phyloP scores from a whole-genome alignment of 2,329 filamentous ascomycete genomes.

The Camillea tinctor region DNA sequence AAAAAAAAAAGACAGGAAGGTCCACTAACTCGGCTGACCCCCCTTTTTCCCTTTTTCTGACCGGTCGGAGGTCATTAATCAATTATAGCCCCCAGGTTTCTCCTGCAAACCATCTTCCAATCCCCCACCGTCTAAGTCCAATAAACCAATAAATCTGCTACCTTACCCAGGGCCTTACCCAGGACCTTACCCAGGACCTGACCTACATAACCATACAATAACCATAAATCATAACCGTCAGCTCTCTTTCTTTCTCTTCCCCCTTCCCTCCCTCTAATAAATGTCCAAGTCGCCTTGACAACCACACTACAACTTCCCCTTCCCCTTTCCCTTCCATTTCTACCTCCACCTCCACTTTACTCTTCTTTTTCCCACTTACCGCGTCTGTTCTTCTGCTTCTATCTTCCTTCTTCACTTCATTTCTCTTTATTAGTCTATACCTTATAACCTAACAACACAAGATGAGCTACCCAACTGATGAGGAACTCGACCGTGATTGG shows the following conservation, averaged over 20 bases:
- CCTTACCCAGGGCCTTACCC: background rate
- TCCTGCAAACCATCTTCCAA: conserved; percentile 18
- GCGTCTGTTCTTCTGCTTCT: conserved; percentile 1
- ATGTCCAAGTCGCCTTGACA: conserved; percentile 17
- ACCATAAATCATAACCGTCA: conserved; percentile 12
- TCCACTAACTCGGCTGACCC: conserved; percentile 24
- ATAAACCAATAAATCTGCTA: conserved; percentile 7
- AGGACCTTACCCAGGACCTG: conserved; percentile 1
- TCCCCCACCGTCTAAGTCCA: conserved; percentile 19
- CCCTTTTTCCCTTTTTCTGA: conserved; percentile 23
- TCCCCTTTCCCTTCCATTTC: no score
- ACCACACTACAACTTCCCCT: conserved; percentile 6
- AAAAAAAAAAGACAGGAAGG: background rate
- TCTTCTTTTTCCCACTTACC: background rate
- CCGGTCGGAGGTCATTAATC: conserved; percentile 13
- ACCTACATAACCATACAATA: conserved; percentile 16
- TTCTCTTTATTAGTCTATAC: background rate
- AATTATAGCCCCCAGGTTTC: conserved; percentile 8
- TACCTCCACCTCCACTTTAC: conserved; percentile 11
- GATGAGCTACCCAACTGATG: conserved; percentile 51
- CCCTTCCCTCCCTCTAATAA: background rate
- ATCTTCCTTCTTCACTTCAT: background rate
- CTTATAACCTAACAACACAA: conserved; percentile 19
- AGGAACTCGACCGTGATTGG: conserved; percentile 74
- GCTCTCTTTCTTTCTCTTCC: conserved; percentile 2